Evolutionary conservation across 2,329 filamentous ascomycete species (phyloP).

Genomic region (Thermomyces lanuginosus): DNA sequence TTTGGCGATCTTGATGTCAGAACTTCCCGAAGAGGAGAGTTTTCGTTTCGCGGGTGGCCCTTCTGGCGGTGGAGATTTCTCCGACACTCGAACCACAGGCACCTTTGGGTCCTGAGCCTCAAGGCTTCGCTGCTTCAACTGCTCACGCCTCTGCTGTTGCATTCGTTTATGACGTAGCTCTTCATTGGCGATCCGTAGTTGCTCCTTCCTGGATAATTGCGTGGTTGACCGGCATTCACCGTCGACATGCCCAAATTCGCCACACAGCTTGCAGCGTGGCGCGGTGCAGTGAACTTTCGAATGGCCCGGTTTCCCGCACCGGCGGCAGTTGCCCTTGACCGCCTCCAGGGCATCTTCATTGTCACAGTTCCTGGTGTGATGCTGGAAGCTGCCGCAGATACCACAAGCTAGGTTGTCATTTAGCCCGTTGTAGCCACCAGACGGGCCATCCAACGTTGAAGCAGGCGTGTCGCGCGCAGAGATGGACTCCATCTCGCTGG

Average conservation of each 20-base stretch:
- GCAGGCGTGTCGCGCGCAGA: conserved; percentile 14
- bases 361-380: conserved; percentile 31
- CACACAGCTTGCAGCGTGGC: conserved; percentile 29
- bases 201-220: conserved; percentile 22
- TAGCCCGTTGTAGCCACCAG: conserved; percentile 28
- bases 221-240: conserved; percentile 19
- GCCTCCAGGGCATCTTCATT: conserved; percentile 26
- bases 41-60: conserved; percentile 13
- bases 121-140: conserved; percentile 25
- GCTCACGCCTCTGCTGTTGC: conserved; percentile 21
- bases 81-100: conserved; percentile 21
- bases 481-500: conserved; percentile 10
- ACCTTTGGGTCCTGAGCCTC: conserved; percentile 31
- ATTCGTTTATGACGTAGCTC: conserved; percentile 20
- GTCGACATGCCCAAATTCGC: conserved; percentile 26
- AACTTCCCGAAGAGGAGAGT: conserved; percentile 10
- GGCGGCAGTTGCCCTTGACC: conserved; percentile 24
- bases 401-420: conserved; percentile 28
- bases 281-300: conserved; percentile 21
- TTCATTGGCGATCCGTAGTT: conserved; percentile 18
- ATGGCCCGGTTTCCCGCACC: conserved; percentile 27
- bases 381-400: conserved; percentile 30
- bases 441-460: conserved; percentile 20
- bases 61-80: conserved; percentile 7
- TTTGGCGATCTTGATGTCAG: conserved; percentile 10